A percentile compares a stretch with the other conserved stretches of the same genome.
These are phyloP conservation scores for Mrakia hoshinonis DNA, from an alignment of 768 basidiomycete species.

Conservation along the genomic window DNA sequence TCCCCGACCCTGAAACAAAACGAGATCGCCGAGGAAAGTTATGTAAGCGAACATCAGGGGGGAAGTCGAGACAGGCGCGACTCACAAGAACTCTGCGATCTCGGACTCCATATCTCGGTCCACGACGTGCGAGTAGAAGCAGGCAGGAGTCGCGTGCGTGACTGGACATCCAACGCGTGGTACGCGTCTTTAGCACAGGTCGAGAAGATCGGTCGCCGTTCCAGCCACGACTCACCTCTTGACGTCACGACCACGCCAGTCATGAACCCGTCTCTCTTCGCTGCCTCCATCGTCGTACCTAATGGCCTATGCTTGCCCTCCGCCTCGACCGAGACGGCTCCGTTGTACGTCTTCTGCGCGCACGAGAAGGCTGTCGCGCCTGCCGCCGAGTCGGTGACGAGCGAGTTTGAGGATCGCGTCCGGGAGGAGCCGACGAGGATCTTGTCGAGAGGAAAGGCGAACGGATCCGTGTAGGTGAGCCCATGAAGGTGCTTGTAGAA, in stretches of 20 bases:
- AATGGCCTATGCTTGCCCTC: conserved; percentile 25
- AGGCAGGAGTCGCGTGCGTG: conserved; percentile 31
- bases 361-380: conserved; percentile 36
- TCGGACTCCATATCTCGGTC: conserved; percentile 31
- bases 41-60: neutral
- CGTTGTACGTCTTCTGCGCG: conserved; percentile 36
- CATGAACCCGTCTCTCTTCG: conserved; percentile 31
- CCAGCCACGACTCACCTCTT: conserved; percentile 1
- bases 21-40: neutral
- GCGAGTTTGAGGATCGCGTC: conserved; percentile 9
- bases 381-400: conserved; percentile 35
- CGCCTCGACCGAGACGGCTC: conserved; percentile 32
- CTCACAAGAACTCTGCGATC: conserved; percentile 31
- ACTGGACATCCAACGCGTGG: neutral
- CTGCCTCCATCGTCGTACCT: conserved; percentile 37
- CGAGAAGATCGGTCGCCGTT: neutral
- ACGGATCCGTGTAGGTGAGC: conserved; percentile 3
- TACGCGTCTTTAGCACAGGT: neutral
- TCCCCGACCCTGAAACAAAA: conserved; percentile 26
- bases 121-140: conserved; percentile 37
- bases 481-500: conserved; percentile 27
- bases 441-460: conserved; percentile 31
- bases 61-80: neutral
- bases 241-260: conserved; percentile 34
- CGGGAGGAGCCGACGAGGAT: conserved; percentile 34